Evolutionary conservation across 2,329 filamentous ascomycete species (phyloP).

Genomic region (Thermoascus crustaceus): DNA sequence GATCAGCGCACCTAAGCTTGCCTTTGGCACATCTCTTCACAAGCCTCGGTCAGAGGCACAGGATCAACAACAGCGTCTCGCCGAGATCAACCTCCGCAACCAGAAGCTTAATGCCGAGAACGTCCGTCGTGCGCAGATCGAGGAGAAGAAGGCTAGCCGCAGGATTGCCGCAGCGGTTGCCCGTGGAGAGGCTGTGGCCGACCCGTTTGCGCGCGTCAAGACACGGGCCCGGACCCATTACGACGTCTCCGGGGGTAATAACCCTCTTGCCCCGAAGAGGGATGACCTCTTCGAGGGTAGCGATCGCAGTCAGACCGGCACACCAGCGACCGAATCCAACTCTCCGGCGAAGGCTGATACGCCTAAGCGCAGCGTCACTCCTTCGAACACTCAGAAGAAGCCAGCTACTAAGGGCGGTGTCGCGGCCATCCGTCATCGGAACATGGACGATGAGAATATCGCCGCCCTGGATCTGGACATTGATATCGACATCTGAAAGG

Average conservation of each 20-base stretch:
- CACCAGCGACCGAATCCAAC: slow-evolving; percentile 42
- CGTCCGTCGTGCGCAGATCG: slow-evolving; percentile 81
- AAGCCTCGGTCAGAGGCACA: slow-evolving; percentile 49
- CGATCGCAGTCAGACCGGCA: slow-evolving; percentile 40
- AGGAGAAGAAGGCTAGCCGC: slow-evolving; percentile 60
- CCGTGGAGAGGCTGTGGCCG: slow-evolving; percentile 52
- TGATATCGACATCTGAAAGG: slow-evolving; percentile 76
- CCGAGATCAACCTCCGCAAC: slow-evolving; percentile 75
- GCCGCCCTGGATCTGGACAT: slow-evolving; percentile 82
- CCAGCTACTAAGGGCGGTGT: slow-evolving; percentile 38
- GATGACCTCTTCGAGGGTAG: slow-evolving; percentile 43
- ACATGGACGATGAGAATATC: slow-evolving; percentile 89
- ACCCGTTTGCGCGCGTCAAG: slow-evolving; percentile 52
- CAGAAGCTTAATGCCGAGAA: slow-evolving; percentile 77
- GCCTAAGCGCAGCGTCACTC: slow-evolving; percentile 39
- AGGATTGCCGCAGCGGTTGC: slow-evolving; percentile 54
- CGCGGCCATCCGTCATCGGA: slow-evolving; percentile 64
- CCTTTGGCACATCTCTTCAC: slow-evolving; percentile 60
- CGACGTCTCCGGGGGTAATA: slow-evolving; percentile 48
- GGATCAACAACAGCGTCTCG: slow-evolving; percentile 71
- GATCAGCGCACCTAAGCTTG: slow-evolving; percentile 53
- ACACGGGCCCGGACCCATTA: slow-evolving; percentile 62
- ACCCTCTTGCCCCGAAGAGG: slow-evolving; percentile 21
- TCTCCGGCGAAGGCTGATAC: slow-evolving; percentile 47
- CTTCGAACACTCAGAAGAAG: slow-evolving; percentile 23